Base-by-base conservation (phyloP, 192 early-diverging fungal species). In the Backusella liffmaniae region DNA sequence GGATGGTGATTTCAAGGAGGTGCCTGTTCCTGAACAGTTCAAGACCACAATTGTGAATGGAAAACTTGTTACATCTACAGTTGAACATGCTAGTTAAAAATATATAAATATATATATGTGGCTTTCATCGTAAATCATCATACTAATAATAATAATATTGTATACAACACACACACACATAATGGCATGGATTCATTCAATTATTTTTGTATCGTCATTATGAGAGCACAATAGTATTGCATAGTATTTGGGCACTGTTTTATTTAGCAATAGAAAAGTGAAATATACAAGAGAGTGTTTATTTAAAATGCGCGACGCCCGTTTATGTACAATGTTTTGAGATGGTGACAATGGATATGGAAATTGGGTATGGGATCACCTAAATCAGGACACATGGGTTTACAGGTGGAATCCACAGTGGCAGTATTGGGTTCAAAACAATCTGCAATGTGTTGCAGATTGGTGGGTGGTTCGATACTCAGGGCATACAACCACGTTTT, bases 11-110 rank as follows among this genome's bases (percentile, higher is more conserved):
- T 97, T 83, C 80, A 84, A 86, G 29, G 98, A 99, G 86, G 85
- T 90, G 72, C 93, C 97, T 32, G 86, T 99, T 12, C 92, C 96
- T 41, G 98, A 99, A 80, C 97, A 98, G 85, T 88, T 97, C 72
- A 94, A 95, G 88, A 96, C 91, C 23, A 88, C 90, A n/a, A 86
- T 99, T 82, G 88, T 89, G 79, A 67, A 92, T 73, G 93, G 94
- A 42, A 94, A 92, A 81, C 85, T 97, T 13, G 87, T 94, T 32
- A 96, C 95, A 39, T 86, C 83, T 18, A 85, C 94, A 41, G 93
- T 98, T 21, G 95, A 98, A 81, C 98, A 99, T 83, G 77, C 89
- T 46, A 42, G 69, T 29, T 70, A 70, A 70, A 70, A 65, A 29
- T n/a, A n/a, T n/a, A n/a, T n/a, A 30, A 32, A 32, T 32, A 16